Conservation (phyloP, 768 basidiomycete species). For the Piloderma croceum region DNA sequence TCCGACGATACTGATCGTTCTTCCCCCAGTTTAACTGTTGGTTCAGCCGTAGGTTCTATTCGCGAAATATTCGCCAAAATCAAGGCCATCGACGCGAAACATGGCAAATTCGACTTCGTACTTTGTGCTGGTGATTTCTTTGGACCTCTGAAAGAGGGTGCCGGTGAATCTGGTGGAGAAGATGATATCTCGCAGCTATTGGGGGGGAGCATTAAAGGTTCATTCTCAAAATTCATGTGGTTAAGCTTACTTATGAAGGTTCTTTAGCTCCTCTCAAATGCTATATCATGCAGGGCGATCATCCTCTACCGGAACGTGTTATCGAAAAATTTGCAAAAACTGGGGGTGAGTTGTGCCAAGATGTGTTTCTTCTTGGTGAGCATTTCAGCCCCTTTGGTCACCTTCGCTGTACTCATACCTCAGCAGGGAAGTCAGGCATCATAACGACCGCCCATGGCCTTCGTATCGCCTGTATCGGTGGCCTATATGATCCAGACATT, state of each 20-base stretch:
- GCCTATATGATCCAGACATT: constrained; percentile 59
- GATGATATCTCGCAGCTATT: constrained; percentile 58
- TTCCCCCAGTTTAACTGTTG: constrained; percentile 60
- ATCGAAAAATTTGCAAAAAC: constrained; percentile 71
- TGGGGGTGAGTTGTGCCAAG: constrained; percentile 74
- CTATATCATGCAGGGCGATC: constrained; percentile 87
- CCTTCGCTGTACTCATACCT: constrained; percentile 5
- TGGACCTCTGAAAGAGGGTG: constrained; percentile 38
- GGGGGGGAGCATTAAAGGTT: constrained; percentile 64
- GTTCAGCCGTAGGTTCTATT: constrained; percentile 73
- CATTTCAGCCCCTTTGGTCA: constrained; percentile 6
- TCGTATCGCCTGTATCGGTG: constrained; percentile 82
- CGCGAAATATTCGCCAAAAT: constrained; percentile 75
- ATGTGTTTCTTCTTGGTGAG: constrained; percentile 84
- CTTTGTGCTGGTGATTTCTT: constrained; percentile 87
- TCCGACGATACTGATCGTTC: constrained; percentile 2
- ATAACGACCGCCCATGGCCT: constrained; percentile 75
- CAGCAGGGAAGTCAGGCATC: constrained; percentile 74
- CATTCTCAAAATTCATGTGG: constrained; percentile 7
- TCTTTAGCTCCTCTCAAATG: constrained; percentile 76
- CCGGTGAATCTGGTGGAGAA: constrained; percentile 29
- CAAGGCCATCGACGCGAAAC: constrained; percentile 79
- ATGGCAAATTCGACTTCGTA: constrained; percentile 86
- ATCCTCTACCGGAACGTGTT: constrained; percentile 66
- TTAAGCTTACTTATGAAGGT: constrained; percentile 4